Base-by-base conservation (phyloP, 208 protist genomes). In the Leishmania amazonensis region DNA sequence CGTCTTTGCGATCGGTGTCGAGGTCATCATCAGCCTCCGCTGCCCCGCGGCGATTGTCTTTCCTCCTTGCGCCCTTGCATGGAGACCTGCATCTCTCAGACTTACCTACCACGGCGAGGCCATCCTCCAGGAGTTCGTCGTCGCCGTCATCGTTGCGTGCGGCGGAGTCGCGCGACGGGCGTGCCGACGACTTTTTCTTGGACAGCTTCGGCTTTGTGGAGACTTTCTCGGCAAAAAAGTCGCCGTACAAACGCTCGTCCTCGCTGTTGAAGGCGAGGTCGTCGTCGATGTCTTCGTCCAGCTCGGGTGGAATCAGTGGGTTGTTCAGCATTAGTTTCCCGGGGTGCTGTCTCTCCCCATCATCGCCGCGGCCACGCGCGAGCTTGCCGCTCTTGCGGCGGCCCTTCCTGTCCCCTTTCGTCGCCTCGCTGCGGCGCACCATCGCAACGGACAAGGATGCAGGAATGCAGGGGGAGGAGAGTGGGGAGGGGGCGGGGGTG, bases 261-360 rank as follows among this genome's bases (percentile, higher is more conserved):
- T 98, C 95, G 77, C 93, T 97, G 83, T 98, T 91, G 84, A 98
- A 98, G 62, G 95, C 95, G 31, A 98, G 85, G 51, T 98, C 95
- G 77, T 98, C 95, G 78, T 98, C 93, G 71, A 98, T 95, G 83
- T 98, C 95, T 80, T 98, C 95, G 68, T 98, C 95, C 21, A 97
- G 49, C 53, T 98, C 91, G 17, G 91, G 83, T 19, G 93, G 95
- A 60, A 98, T 98, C 17, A 95, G 81, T 5, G 94, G 92, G 81
- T 97, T 97, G 76, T 89, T 91, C 47, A 94, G 87, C 83, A 92
- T 94, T n/a, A 95, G 84, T 62, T 87, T 88, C 0, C 94, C 94
- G 6, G 82, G n/a, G 75, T 87, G 78, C 82, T 97, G 94, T 47
- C 82, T 87, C 77, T 83, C 75, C 78, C 85, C 73, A 28, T 79